These are phyloP conservation scores for Lolium perenne DNA, from an alignment of 176 grass and related monocot species.

Conservation along the genomic window DNA sequence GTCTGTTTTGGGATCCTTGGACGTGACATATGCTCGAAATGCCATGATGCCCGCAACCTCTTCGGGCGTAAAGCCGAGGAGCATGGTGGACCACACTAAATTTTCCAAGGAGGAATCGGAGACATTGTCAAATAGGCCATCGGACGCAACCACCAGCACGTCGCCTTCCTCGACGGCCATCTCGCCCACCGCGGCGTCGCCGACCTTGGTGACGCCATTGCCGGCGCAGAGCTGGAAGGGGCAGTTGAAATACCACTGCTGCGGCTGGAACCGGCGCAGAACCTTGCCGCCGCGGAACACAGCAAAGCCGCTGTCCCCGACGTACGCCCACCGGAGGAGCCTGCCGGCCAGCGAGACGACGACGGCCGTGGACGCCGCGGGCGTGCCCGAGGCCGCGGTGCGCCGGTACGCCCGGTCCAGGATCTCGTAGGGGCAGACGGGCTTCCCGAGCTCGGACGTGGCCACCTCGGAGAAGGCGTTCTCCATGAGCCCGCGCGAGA, in stretches of 20 bases:
- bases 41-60: slow-evolving; percentile 28
- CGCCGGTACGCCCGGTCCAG: slow-evolving; percentile 14
- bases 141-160: slow-evolving; percentile 43
- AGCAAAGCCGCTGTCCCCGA: slow-evolving; percentile 46
- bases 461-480: slow-evolving; percentile 2
- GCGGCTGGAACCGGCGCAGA: slow-evolving; percentile 5
- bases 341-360: slow-evolving; percentile 39
- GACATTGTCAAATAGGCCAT: slow-evolving; percentile 59
- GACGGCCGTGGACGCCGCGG: slow-evolving; percentile 29
- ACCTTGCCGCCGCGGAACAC: slow-evolving; percentile 32
- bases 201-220: accelerated
- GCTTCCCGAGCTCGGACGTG: neutral
- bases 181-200: neutral
- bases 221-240: slow-evolving; percentile 34
- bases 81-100: slow-evolving; percentile 11
- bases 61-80: slow-evolving; percentile 5
- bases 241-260: slow-evolving; percentile 27
- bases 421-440: slow-evolving; percentile 11
- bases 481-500: neutral
- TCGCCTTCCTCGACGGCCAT: slow-evolving; percentile 31
- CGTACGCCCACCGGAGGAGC: slow-evolving; percentile 32
- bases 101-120: slow-evolving; percentile 4
- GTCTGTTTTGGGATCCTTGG: neutral
- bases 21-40: neutral
- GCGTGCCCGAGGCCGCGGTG: neutral